Evolutionary conservation across 306 rosid genomes (phyloP).

Genomic region (Boehmeria nivea): DNA sequence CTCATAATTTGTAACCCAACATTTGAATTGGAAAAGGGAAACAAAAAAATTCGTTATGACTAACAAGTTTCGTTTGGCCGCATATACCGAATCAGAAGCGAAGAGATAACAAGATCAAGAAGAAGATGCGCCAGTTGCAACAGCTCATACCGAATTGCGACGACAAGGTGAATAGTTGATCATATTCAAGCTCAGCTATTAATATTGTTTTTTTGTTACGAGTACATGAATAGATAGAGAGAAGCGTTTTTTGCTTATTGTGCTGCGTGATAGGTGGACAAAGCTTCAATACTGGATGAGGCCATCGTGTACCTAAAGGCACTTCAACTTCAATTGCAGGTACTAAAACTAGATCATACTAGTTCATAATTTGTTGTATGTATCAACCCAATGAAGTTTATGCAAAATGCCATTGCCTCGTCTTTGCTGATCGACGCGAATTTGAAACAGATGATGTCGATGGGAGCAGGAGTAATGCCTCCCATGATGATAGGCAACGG

Average conservation of each 20-base stretch:
- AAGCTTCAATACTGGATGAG: slow-evolving; percentile 19
- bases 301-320: slow-evolving; percentile 16
- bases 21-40: neutral
- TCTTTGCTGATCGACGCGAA: neutral
- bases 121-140: slow-evolving; percentile 15
- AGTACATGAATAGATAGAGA: too few relatives aligned
- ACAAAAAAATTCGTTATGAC: neutral
- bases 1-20: neutral
- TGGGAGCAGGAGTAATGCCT: too few relatives aligned
- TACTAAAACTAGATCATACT: too few relatives aligned
- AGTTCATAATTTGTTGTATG: too few relatives aligned
- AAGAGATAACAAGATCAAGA: slow-evolving; percentile 12
- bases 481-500: too few relatives aligned
- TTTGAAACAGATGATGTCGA: too few relatives aligned
- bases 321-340: slow-evolving; percentile 19
- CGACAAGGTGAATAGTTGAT: slow-evolving; percentile 6
- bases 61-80: neutral
- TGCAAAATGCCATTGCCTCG: too few relatives aligned
- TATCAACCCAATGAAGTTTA: too few relatives aligned
- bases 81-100: too few relatives aligned
- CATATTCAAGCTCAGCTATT: neutral
- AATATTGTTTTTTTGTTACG: too few relatives aligned
- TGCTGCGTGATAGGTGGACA: slow-evolving; percentile 7
- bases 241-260: neutral
- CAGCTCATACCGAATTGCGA: slow-evolving; percentile 25